phyloP scores from a whole-genome alignment of 495 filamentous ascomycete species.

The Aspergillus funiculosus region DNA sequence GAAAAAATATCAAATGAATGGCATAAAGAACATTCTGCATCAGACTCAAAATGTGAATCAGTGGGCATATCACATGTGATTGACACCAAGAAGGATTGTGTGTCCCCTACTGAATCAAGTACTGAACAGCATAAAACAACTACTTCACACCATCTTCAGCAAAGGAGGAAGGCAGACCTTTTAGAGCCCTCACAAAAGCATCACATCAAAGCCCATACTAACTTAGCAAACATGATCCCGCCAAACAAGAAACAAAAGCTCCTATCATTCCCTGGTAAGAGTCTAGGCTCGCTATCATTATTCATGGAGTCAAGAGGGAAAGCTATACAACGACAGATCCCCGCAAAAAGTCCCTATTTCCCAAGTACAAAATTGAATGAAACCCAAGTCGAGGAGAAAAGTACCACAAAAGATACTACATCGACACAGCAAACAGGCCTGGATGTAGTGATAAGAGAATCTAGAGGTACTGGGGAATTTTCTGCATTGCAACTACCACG shows the following conservation, averaged over 20 bases:
- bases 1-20: too few relatives aligned
- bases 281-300: constrained; percentile 23
- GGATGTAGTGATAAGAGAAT: not conserved
- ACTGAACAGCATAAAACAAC: too few relatives aligned
- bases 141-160: too few relatives aligned
- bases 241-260: not conserved
- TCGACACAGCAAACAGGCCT: not conserved
- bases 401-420: not conserved
- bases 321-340: not conserved
- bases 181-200: too few relatives aligned
- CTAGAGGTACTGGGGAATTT: not conserved
- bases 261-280: not conserved
- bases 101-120: too few relatives aligned
- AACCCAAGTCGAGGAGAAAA: not conserved
- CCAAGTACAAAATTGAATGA: not conserved
- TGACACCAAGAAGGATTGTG: too few relatives aligned
- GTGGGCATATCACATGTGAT: too few relatives aligned
- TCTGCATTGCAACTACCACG: constrained; percentile 4
- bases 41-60: too few relatives aligned
- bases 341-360: constrained; percentile 18
- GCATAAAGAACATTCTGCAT: too few relatives aligned
- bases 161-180: too few relatives aligned
- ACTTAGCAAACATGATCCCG: not conserved
- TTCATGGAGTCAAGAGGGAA: constrained; percentile 30
- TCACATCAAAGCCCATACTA: too few relatives aligned